A percentile compares a stretch with the other conserved stretches of the same genome.
Evolutionary conservation across 495 filamentous ascomycete species (phyloP).

Genomic region (Hypoxylon intermedium): DNA sequence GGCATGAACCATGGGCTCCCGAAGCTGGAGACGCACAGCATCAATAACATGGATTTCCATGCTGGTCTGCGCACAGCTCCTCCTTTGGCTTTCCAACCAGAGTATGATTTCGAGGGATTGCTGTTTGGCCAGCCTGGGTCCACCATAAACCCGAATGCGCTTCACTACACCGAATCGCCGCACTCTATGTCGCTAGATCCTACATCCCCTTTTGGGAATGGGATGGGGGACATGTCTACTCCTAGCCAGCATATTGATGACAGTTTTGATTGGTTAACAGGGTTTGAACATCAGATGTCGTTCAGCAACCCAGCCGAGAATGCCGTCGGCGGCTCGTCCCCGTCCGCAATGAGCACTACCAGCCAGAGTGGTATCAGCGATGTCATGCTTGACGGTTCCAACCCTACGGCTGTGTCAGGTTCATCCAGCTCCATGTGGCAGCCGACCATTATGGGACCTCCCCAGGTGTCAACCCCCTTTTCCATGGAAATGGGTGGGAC

Average conservation of each 20-base stretch:
- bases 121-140: slow-evolving; percentile 68
- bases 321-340: slow-evolving; percentile 89
- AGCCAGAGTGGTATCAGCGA: slow-evolving; percentile 94
- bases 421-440: slow-evolving; percentile 68
- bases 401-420: slow-evolving; percentile 56
- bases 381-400: slow-evolving; percentile 85
- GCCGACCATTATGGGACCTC: slow-evolving; percentile 67
- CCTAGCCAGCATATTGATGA: slow-evolving; percentile 71
- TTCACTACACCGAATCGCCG: slow-evolving; percentile 89
- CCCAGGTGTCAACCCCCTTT: slow-evolving; percentile 66
- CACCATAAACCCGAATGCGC: slow-evolving; percentile 94
- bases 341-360: slow-evolving; percentile 89
- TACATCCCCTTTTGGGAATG: slow-evolving; percentile 74
- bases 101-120: slow-evolving; percentile 77
- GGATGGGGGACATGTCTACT: slow-evolving; percentile 63
- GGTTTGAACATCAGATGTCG: slow-evolving; percentile 78
- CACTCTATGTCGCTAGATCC: slow-evolving; percentile 74
- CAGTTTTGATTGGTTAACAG: slow-evolving; percentile 84
- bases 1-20: slow-evolving; percentile 71
- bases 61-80: slow-evolving; percentile 81
- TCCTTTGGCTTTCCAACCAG: slow-evolving; percentile 71
- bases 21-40: slow-evolving; percentile 81
- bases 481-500: slow-evolving; percentile 63
- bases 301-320: slow-evolving; percentile 74
- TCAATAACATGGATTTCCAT: slow-evolving; percentile 61